These are phyloP conservation scores for Fusarium sp. DNA, from an alignment of 2,329 filamentous ascomycete species.

Conservation along the genomic window DNA sequence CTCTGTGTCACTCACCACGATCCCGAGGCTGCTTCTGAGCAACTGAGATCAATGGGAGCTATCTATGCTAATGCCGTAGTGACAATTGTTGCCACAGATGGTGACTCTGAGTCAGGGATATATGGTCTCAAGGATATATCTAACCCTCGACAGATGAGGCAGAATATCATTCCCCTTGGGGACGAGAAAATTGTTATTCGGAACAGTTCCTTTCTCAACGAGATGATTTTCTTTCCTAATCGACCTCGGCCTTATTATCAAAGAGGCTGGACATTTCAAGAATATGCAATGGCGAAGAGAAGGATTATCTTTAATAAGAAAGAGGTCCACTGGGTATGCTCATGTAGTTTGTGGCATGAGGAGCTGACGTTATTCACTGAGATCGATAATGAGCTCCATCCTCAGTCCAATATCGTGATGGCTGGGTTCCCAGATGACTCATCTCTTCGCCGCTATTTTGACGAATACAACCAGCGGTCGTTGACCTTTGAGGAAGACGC, in stretches of 20 bases:
- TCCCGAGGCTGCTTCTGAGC: rapidly evolving
- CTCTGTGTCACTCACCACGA: not conserved
- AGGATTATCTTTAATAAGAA: not conserved
- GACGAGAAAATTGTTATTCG: not conserved
- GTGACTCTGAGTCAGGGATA: not conserved
- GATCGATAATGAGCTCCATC: not conserved
- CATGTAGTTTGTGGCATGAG: conserved; percentile 12
- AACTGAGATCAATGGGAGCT: conserved; percentile 1
- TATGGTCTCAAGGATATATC: not conserved
- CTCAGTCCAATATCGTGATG: not conserved
- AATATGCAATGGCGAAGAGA: not conserved
- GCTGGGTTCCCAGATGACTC: not conserved
- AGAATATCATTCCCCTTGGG: conserved; percentile 3
- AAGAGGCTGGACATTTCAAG: conserved; percentile 16
- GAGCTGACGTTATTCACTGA: not conserved
- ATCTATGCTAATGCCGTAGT: conserved; percentile 6
- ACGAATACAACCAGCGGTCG: not conserved
- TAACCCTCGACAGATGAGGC: not conserved
- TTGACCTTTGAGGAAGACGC: conserved; percentile 1
- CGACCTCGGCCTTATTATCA: not conserved
- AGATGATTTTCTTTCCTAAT: not conserved
- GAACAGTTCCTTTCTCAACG: rapidly evolving
- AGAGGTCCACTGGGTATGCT: conserved; percentile 16
- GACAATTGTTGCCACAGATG: conserved; percentile 7
- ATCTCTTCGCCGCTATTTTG: not conserved